These are phyloP conservation scores for Aquilaria sinensis DNA, from an alignment of 345 rosid genomes.

Conservation along the genomic window DNA sequence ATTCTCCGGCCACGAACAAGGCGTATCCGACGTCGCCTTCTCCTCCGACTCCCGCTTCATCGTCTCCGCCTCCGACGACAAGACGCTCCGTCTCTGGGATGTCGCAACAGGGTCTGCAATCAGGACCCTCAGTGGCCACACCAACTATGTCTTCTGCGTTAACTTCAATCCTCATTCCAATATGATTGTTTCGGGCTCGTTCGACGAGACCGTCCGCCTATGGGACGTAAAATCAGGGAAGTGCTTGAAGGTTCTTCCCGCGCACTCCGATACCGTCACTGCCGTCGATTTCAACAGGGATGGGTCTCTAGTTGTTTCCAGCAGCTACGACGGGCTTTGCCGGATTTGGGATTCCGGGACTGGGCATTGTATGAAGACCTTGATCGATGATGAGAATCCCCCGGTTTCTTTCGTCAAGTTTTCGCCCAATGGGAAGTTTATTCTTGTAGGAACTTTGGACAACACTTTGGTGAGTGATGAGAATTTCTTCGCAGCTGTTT, in stretches of 20 bases:
- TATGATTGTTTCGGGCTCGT: conserved; percentile 89
- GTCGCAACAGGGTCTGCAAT: conserved; percentile 55
- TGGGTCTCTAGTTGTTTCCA: conserved; percentile 75
- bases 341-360: conserved; percentile 88
- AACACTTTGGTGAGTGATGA: conserved; percentile 58
- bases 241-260: conserved; percentile 86
- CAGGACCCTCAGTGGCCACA: conserved; percentile 74
- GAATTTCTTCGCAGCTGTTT: background rate
- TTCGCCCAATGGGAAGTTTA: conserved; percentile 88
- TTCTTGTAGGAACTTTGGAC: conserved; percentile 87
- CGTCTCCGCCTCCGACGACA: conserved; percentile 92
- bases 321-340: conserved; percentile 92
- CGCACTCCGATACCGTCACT: conserved; percentile 93
- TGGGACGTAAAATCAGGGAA: conserved; percentile 91
- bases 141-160: conserved; percentile 75
- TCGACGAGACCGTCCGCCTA: conserved; percentile 85
- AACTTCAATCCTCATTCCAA: conserved; percentile 84
- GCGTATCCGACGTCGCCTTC: conserved; percentile 87
- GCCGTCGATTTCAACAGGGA: conserved; percentile 83
- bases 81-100: conserved; percentile 92
- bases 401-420: conserved; percentile 87
- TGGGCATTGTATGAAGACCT: conserved; percentile 80
- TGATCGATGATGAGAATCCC: conserved; percentile 89
- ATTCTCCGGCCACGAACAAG: conserved; percentile 66
- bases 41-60: conserved; percentile 82